Evolutionary conservation across 352 stramenopile genomes (phyloP).

Genomic region (Globisporangium nodosum): DNA sequence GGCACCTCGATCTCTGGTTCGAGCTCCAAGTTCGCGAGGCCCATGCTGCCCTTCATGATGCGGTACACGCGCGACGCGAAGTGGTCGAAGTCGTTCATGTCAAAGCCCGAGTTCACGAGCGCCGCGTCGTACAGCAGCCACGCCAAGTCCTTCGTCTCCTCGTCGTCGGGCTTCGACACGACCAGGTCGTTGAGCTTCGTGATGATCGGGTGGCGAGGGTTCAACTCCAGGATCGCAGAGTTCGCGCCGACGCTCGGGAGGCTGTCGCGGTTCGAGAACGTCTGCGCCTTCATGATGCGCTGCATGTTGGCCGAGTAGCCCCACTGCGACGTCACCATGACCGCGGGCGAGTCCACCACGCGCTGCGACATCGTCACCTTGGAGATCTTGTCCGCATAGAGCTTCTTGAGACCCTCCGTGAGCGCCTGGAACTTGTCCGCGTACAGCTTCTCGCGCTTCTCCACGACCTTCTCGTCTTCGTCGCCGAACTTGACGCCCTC

Average conservation of each 20-base stretch:
- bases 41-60: constrained; percentile 92
- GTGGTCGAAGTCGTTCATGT: constrained; percentile 90
- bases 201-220: constrained; percentile 98
- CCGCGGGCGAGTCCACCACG: constrained; percentile 89
- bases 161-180: constrained; percentile 48
- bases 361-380: constrained; percentile 95
- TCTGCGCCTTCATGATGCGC: constrained; percentile 98
- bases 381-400: constrained; percentile 93
- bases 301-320: constrained; percentile 99
- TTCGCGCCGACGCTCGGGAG: constrained; percentile 17
- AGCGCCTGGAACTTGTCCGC: constrained; percentile 95
- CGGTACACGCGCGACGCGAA: constrained; percentile 93
- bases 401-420: constrained; percentile 94
- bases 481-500: constrained; percentile 99
- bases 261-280: constrained; percentile 84
- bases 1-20: constrained; percentile 95
- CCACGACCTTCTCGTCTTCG: constrained; percentile 94
- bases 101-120: constrained; percentile 96
- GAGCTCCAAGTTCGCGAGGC: constrained; percentile 88
- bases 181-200: constrained; percentile 91
- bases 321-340: constrained; percentile 97
- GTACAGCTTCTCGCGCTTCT: constrained; percentile 95
- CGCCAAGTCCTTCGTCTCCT: constrained; percentile 91
- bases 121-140: constrained; percentile 98
- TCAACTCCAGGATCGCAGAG: constrained; percentile 97